Percentiles rank a stretch among this genome's conserved stretches.
Conservation (phyloP, 2,329 filamentous ascomycete genomes). For the Septoria petroselini region DNA sequence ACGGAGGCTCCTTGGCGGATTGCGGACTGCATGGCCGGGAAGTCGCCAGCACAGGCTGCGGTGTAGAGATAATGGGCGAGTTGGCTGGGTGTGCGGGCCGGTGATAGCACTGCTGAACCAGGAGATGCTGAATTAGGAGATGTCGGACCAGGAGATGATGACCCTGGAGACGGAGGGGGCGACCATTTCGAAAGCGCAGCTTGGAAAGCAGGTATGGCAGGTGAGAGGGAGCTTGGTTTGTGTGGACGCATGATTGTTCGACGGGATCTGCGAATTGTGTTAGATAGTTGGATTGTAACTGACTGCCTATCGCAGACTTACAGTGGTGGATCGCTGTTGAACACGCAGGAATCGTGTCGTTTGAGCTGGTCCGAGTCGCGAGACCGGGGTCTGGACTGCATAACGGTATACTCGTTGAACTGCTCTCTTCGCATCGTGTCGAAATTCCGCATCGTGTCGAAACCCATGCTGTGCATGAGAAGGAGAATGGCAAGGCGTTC, state of each 20-base stretch:
- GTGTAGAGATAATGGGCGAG: conserved; percentile 31
- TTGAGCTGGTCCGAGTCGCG: conserved; percentile 18
- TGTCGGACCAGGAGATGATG: conserved; percentile 28
- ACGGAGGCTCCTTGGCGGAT: conserved; percentile 32
- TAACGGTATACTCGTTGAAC: conserved; percentile 18
- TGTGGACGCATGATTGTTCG: conserved; percentile 19
- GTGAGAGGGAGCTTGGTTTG: conserved; percentile 23
- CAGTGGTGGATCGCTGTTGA: conserved; percentile 11
- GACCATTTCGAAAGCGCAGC: conserved; percentile 34
- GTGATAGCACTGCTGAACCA: conserved; percentile 13
- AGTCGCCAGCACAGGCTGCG: conserved; percentile 34
- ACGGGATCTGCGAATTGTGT: conserved; percentile 1
- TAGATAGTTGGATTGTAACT: not conserved
- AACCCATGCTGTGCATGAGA: conserved; percentile 24
- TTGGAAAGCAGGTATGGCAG: conserved; percentile 29
- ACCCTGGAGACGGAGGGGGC: conserved; percentile 33
- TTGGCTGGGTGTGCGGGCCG: conserved; percentile 16
- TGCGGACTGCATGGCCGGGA: conserved; percentile 30
- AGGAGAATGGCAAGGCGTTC: not conserved
- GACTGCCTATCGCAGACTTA: not conserved
- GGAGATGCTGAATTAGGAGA: conserved; percentile 33
- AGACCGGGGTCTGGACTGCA: conserved; percentile 8
- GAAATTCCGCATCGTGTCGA: conserved; percentile 28
- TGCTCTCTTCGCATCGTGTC: no score
- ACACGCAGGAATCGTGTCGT: conserved; percentile 27